These are phyloP conservation scores for Wallemia mellicola DNA, from an alignment of 1,284 basidiomycete genomes.

Conservation along the genomic window DNA sequence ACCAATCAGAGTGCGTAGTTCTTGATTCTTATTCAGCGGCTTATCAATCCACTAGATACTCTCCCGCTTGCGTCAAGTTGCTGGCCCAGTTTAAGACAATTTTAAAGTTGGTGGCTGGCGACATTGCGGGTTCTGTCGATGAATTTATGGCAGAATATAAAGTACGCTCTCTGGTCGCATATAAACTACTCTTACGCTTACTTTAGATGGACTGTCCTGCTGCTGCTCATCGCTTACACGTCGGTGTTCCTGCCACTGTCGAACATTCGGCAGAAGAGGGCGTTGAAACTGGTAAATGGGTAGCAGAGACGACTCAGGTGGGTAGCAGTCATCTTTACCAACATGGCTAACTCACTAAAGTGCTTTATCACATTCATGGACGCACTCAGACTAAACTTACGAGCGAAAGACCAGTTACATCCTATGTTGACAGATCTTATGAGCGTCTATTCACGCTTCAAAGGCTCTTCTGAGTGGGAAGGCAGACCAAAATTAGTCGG, in stretches of 20 bases:
- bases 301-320: constrained; percentile 93
- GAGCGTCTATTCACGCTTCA: constrained; percentile 67
- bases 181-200: neutral
- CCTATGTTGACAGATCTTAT: constrained; percentile 82
- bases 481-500: constrained; percentile 71
- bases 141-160: constrained; percentile 72
- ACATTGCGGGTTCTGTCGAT: constrained; percentile 41
- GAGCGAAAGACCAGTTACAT: constrained; percentile 89
- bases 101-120: constrained; percentile 65
- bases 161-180: constrained; percentile 20
- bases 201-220: constrained; percentile 74
- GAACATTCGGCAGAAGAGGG: constrained; percentile 43
- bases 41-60: no score
- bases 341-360: constrained; percentile 16
- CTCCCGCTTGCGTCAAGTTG: constrained; percentile 70
- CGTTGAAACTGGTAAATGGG: constrained; percentile 76
- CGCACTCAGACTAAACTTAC: constrained; percentile 63
- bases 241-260: constrained; percentile 85
- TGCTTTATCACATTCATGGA: constrained; percentile 98
- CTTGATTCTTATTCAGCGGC: no score
- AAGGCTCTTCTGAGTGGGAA: constrained; percentile 77
- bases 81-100: constrained; percentile 91
- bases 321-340: constrained; percentile 7
- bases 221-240: constrained; percentile 57
- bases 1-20: constrained; percentile 74